These are phyloP conservation scores for Dioszegia crocea DNA, from an alignment of 768 basidiomycete species.

Conservation along the genomic window DNA sequence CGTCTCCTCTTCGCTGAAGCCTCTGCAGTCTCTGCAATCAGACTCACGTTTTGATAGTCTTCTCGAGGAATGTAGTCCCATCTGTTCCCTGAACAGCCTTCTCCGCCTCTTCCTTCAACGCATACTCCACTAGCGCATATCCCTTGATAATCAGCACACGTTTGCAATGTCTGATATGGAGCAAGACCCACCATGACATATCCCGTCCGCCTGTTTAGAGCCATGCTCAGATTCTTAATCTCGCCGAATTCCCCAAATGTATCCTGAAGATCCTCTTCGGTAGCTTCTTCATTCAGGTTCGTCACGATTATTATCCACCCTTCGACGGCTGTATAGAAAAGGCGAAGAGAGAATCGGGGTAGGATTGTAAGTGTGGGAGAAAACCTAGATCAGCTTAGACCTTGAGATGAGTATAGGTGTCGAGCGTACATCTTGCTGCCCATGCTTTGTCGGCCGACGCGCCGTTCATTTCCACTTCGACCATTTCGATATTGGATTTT, in stretches of 20 bases:
- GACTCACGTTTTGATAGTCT: slow-evolving; percentile 63
- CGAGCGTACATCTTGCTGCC: slow-evolving; percentile 38
- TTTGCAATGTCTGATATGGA: too few relatives aligned
- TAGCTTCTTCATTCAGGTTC: slow-evolving; percentile 95
- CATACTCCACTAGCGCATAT: slow-evolving; percentile 96
- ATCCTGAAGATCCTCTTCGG: slow-evolving; percentile 93
- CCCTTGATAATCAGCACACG: slow-evolving; percentile 66
- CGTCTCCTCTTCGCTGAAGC: too few relatives aligned
- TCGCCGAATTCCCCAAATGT: slow-evolving; percentile 95
- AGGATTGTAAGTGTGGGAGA: background rate
- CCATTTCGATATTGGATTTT: slow-evolving; percentile 17
- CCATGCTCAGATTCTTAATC: slow-evolving; percentile 95
- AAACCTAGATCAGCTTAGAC: background rate
- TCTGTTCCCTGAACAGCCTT: slow-evolving; percentile 86
- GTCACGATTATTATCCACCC: slow-evolving; percentile 98
- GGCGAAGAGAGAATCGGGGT: background rate
- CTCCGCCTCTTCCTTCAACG: slow-evolving; percentile 89
- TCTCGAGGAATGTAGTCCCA: slow-evolving; percentile 77
- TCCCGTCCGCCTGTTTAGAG: slow-evolving; percentile 92
- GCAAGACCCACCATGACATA: slow-evolving; percentile 84
- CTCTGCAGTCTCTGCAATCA: too few relatives aligned
- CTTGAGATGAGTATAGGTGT: background rate
- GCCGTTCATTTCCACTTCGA: slow-evolving; percentile 39
- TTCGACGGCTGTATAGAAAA: slow-evolving; percentile 69
- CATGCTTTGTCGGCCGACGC: slow-evolving; percentile 7